A percentile compares a stretch with the other conserved stretches of the same genome.
Evolutionary conservation across 169 alveolate species (phyloP).

Genomic region (Sarcocystis neurona): DNA sequence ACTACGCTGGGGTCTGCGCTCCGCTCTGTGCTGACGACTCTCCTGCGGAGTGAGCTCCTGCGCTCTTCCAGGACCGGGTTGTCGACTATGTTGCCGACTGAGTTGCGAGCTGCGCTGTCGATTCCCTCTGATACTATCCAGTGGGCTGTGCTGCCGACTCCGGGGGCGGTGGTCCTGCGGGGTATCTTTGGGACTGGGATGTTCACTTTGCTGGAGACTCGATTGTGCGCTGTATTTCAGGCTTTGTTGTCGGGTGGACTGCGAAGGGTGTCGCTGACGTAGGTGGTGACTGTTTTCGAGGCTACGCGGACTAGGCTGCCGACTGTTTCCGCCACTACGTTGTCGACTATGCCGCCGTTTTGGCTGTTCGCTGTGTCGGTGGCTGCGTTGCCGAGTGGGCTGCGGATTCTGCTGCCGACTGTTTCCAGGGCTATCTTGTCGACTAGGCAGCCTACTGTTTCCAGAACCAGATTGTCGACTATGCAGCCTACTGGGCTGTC

Average conservation of each 20-base stretch:
- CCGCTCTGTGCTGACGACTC: neutral
- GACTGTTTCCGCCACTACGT: neutral
- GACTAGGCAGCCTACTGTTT: neutral
- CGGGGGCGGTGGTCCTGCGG: no score
- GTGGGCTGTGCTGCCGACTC: conserved; percentile 6
- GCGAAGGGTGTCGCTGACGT: no score
- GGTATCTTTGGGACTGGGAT: neutral
- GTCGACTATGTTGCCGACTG: neutral
- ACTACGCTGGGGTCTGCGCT: neutral
- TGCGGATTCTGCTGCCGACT: neutral
- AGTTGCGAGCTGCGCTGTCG: conserved; percentile 4
- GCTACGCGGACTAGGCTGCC: neutral
- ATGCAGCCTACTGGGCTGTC: conserved; percentile 14
- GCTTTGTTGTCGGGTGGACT: neutral
- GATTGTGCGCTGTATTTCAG: neutral
- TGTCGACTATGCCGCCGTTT: neutral
- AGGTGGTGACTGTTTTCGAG: neutral
- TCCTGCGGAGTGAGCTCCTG: neutral
- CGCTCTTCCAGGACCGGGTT: neutral
- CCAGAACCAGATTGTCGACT: neutral
- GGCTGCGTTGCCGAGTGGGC: neutral
- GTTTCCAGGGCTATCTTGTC: neutral
- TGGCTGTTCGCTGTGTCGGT: no score
- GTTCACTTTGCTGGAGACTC: neutral
- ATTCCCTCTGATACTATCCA: neutral